phyloP scores from a whole-genome alignment of 306 rosid genomes.

The Cicer bijugum region DNA sequence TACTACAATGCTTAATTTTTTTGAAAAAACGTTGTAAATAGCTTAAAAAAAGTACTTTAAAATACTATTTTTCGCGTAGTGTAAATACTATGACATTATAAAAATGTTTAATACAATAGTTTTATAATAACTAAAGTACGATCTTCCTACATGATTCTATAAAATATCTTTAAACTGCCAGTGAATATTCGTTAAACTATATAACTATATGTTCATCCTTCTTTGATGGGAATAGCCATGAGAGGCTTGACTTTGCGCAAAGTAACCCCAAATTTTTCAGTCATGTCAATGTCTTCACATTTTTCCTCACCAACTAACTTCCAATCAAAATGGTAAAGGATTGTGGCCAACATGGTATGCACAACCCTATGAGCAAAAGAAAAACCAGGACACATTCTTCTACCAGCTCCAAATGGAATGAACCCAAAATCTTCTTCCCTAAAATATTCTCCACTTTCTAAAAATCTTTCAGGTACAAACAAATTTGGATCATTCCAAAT shows the following conservation, averaged over 20 bases:
- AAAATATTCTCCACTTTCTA: background rate
- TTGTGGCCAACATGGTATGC: constrained; percentile 8
- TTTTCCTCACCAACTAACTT: constrained; percentile 21
- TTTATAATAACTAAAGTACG: too few relatives aligned
- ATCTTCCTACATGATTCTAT: too few relatives aligned
- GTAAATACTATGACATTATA: too few relatives aligned
- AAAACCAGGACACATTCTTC: constrained; percentile 42
- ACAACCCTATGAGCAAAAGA: constrained; percentile 17
- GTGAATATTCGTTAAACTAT: too few relatives aligned
- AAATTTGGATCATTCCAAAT: constrained; percentile 28
- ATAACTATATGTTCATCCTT: too few relatives aligned
- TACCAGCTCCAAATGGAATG: constrained; percentile 48
- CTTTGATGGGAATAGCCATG: too few relatives aligned
- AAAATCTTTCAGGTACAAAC: constrained; percentile 45
- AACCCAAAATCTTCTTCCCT: constrained; percentile 27
- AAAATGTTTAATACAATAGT: too few relatives aligned
- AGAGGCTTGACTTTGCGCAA: constrained; percentile 1
- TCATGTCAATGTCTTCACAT: constrained; percentile 22
- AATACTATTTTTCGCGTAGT: too few relatives aligned
- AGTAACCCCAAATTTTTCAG: constrained; percentile 35
- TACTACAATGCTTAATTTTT: too few relatives aligned
- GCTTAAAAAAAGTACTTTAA: too few relatives aligned
- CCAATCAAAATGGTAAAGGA: constrained; percentile 24
- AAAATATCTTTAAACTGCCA: too few relatives aligned
- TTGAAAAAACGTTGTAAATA: too few relatives aligned